Evolutionary conservation across 2,329 filamentous ascomycete species (phyloP).

Genomic region (Aureobasidium namibiae): DNA sequence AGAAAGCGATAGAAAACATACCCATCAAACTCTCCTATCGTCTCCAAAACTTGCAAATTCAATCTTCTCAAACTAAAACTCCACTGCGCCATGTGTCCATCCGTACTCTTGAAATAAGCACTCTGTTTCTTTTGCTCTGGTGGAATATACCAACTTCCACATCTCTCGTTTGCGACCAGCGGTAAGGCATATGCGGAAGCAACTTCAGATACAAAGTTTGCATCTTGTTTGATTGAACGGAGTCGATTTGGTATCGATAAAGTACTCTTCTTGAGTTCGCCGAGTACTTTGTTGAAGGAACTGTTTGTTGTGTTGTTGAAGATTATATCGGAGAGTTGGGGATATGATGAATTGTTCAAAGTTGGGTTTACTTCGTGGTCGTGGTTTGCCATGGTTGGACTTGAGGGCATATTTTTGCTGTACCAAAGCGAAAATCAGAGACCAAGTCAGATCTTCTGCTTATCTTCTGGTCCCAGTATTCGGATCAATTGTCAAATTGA

Average conservation of each 20-base stretch:
- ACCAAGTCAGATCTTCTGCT: not conserved
- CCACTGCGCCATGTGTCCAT: conserved; percentile 89
- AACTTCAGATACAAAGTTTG: conserved; percentile 61
- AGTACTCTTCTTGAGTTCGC: conserved; percentile 65
- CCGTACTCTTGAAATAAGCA: conserved; percentile 96
- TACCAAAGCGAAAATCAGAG: not conserved
- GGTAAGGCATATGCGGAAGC: conserved; percentile 53
- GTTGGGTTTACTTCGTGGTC: not conserved
- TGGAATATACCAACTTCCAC: conserved; percentile 88
- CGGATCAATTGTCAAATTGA: too few species aligned
- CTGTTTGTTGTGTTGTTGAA: conserved; percentile 46
- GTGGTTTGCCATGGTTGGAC: not conserved
- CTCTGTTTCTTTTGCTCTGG: conserved; percentile 58
- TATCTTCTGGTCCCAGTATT: too few species aligned
- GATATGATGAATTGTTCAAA: not conserved
- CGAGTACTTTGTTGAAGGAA: conserved; percentile 61
- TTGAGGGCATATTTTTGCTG: not conserved
- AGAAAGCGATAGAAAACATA: conserved; percentile 29
- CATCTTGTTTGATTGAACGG: conserved; percentile 67
- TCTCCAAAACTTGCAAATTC: conserved; percentile 70
- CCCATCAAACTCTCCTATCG: conserved; percentile 61
- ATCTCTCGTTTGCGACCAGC: conserved; percentile 85
- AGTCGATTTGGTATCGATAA: conserved; percentile 77
- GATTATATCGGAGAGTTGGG: conserved; percentile 34
- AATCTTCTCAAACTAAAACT: conserved; percentile 75